Percentiles rank a stretch among this genome's conserved stretches.
Evolutionary conservation across 441 rosid species (phyloP).

Genomic region (Jatropha multifida): DNA sequence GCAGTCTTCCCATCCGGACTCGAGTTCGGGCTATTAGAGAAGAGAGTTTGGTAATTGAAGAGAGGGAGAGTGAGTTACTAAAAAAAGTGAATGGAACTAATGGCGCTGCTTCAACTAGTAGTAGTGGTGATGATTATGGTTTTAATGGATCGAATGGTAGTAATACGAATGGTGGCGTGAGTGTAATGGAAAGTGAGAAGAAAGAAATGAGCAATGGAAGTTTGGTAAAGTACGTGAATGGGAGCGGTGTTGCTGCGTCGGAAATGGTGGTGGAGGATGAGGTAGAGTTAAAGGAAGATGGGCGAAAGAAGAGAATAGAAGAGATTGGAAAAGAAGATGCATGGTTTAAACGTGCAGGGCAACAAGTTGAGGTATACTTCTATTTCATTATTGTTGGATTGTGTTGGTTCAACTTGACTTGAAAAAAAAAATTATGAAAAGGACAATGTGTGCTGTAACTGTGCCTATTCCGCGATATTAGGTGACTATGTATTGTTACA

Average conservation of each 20-base stretch:
- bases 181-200: conserved; percentile 24
- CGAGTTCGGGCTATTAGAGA: conserved; percentile 49
- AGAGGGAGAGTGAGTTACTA: conserved; percentile 46
- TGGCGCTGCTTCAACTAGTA: conserved; percentile 30
- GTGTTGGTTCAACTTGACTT: not conserved
- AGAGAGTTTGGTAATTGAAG: conserved; percentile 49
- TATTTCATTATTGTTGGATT: conserved; percentile 2
- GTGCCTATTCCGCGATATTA: not conserved
- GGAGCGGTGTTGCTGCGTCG: conserved; percentile 34
- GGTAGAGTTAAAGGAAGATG: conserved; percentile 50
- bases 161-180: conserved; percentile 30
- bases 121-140: conserved; percentile 23
- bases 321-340: conserved; percentile 95
- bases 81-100: conserved; percentile 45
- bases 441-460: not conserved
- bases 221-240: conserved; percentile 64
- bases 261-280: conserved; percentile 48
- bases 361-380: conserved; percentile 54
- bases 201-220: conserved; percentile 46
- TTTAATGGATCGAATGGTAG: conserved; percentile 30
- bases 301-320: conserved; percentile 82
- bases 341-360: conserved; percentile 69
- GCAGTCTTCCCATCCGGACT: conserved; percentile 21
- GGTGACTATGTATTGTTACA: not conserved
- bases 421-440: no score